A percentile compares a stretch with the other conserved stretches of the same genome.
Conservation (phyloP, 345 rosid species). For the Ricinus communis region DNA sequence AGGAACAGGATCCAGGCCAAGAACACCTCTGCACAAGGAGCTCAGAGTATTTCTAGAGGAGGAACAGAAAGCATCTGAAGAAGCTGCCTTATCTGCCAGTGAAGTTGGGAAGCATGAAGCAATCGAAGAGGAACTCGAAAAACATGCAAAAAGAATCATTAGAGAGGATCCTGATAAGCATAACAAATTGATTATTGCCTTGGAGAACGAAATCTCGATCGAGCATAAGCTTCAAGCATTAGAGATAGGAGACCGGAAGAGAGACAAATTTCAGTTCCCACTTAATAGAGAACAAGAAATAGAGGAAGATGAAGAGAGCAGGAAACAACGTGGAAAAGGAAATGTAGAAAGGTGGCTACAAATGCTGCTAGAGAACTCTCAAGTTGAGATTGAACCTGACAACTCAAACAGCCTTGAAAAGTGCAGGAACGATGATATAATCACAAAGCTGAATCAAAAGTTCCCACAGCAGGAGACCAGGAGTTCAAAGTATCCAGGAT, state of each 20-base stretch:
- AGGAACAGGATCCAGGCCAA: slow-evolving; percentile 56
- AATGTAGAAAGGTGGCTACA: slow-evolving; percentile 94
- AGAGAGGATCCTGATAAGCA: slow-evolving; percentile 32
- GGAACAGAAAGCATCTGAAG: slow-evolving; percentile 60
- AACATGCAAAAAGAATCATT: slow-evolving; percentile 17
- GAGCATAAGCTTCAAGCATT: slow-evolving; percentile 43
- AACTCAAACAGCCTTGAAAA: slow-evolving; percentile 24
- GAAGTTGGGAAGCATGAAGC: slow-evolving; percentile 39
- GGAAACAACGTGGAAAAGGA: slow-evolving; percentile 79
- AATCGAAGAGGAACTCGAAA: slow-evolving; percentile 35
- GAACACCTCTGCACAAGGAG: slow-evolving; percentile 58
- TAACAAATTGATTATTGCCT: slow-evolving; percentile 33
- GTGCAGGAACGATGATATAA: slow-evolving; percentile 49
- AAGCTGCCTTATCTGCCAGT: slow-evolving; percentile 33
- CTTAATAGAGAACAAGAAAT: slow-evolving; percentile 38
- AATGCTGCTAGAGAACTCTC: slow-evolving; percentile 59
- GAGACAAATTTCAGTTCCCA: slow-evolving; percentile 34
- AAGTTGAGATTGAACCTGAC: slow-evolving; percentile 42
- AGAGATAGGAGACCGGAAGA: slow-evolving; percentile 43
- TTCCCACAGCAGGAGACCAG: slow-evolving; percentile 49
- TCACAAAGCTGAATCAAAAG: slow-evolving; percentile 50
- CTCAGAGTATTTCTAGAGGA: slow-evolving; percentile 67
- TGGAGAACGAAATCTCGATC: slow-evolving; percentile 33
- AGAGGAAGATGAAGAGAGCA: slow-evolving; percentile 78
- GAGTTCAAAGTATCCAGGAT: slow-evolving; percentile 6